Percentiles rank a stretch among this genome's conserved stretches.
These are phyloP conservation scores for Hericium alpestre DNA, from an alignment of 768 basidiomycete genomes.

Conservation along the genomic window DNA sequence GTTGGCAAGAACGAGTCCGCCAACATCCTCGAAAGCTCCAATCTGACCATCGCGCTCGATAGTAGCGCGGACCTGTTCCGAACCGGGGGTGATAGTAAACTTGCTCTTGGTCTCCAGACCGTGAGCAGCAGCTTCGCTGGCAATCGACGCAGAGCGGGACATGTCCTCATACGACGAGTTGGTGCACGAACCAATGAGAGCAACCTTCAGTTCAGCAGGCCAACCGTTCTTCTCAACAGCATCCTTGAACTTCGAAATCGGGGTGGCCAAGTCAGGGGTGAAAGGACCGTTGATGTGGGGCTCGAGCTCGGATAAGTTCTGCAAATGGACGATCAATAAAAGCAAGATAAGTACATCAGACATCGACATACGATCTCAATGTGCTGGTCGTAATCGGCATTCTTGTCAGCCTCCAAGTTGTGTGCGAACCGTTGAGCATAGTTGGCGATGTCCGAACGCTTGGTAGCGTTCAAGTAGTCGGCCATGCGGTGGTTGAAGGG, in stretches of 20 bases:
- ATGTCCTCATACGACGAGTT: constrained; percentile 99
- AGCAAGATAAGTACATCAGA: background rate
- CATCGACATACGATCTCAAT: constrained; percentile 71
- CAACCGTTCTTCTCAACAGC: constrained; percentile 92
- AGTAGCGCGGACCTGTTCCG: constrained; percentile 96
- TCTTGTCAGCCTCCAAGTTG: constrained; percentile 83
- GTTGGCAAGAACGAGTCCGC: constrained; percentile 92
- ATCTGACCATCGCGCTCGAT: constrained; percentile 95
- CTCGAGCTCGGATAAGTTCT: constrained; percentile 95
- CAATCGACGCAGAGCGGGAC: constrained; percentile 94
- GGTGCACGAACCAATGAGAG: constrained; percentile 97
- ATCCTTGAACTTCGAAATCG: constrained; percentile 87
- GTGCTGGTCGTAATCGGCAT: constrained; percentile 85
- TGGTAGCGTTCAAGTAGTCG: constrained; percentile 91
- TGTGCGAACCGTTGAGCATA: constrained; percentile 85
- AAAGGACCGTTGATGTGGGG: constrained; percentile 99
- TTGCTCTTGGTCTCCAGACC: constrained; percentile 84
- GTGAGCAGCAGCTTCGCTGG: constrained; percentile 76
- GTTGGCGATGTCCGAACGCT: constrained; percentile 74
- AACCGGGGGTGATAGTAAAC: constrained; percentile 98
- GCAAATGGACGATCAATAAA: background rate
- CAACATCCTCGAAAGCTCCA: constrained; percentile 73
- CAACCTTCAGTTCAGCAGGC: constrained; percentile 96
- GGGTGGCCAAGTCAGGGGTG: constrained; percentile 99
- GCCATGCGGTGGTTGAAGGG: constrained; percentile 95